Evolutionary conservation across 2,329 filamentous ascomycete genomes (phyloP), one percentile per base, ranked within the genome.

Genomic region (Pochonia chlamydosporia): DNA sequence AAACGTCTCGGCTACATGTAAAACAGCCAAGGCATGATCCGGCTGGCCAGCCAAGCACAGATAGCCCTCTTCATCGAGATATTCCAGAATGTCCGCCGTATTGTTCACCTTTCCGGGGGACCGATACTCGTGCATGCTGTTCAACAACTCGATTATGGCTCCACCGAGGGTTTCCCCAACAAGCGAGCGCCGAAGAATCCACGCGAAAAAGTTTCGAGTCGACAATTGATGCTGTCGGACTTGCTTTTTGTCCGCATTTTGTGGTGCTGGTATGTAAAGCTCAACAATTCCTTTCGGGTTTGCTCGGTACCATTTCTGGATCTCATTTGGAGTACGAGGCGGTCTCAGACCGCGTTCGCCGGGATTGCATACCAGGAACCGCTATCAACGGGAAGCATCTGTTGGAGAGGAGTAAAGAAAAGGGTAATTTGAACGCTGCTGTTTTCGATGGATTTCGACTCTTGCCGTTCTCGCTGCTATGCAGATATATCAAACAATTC

Each of bases 121-220:
- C 26, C 85, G 74, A 56, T 82, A 85, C 36, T 83, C 71, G 33
- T 78, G 69, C 70, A 91, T 78, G 51, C 78, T 80, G 49, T 80
- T 74, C 54, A 86, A 69, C n/a, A 92, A 70, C 21, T 74, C 72
- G 13, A 85, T 74, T 9, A 91, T 66, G 0, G 85, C 75, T 18
- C 66, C 65, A 1, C 87, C 85, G 16, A 93, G 73, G 45, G 79
- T 75, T 30, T 74, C 68, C 5, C 86, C 87, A 2, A 89, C 86
- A 28, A 91, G 60, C 1, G 87, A 79, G 50, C 77, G 77, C 3
- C 78, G 71, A 48, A 79, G 76, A 1, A 87, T 63, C 71, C 83
- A 90, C 3, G 87, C 87, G 49, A 91, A 84, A 55, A 89, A 79
- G 58, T 92, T 92, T 13, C 87, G 77, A 3, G 81, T 87, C 1